phyloP scores from a whole-genome alignment of 2,329 filamentous ascomycete genomes.

The Fusarium drepaniforme region DNA sequence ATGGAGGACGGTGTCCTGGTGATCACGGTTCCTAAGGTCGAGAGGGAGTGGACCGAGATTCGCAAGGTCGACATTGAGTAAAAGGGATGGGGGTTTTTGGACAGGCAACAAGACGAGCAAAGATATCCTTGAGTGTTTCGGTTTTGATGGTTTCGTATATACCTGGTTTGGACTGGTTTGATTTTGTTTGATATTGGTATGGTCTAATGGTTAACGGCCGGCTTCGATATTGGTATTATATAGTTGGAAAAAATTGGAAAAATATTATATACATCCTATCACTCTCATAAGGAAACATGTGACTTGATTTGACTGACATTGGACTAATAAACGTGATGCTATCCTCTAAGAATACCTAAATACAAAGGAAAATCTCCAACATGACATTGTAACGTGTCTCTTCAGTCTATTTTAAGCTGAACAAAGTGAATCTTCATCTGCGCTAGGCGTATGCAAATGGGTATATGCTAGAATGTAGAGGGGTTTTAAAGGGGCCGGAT shows the following conservation, averaged over 20 bases:
- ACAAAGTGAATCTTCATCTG: conserved; percentile 41
- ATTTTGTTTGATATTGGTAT: neutral
- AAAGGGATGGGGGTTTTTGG: neutral
- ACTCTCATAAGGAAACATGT: neutral
- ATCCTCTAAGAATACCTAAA: neutral
- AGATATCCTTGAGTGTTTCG: conserved; percentile 7
- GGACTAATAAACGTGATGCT: conserved; percentile 1
- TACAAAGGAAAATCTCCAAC: neutral
- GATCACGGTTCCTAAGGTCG: conserved; percentile 81
- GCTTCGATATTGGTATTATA: conserved; percentile 1
- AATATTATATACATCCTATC: neutral
- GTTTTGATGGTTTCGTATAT: conserved; percentile 24
- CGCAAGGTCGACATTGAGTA: conserved; percentile 70
- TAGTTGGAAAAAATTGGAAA: conserved; percentile 13
- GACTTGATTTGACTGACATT: neutral
- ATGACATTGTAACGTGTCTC: conserved; percentile 19
- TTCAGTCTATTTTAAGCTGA: conserved; percentile 39
- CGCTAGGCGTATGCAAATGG: conserved; percentile 50
- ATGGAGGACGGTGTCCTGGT: conserved; percentile 83
- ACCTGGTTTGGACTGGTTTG: neutral
- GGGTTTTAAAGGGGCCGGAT: conserved; percentile 23
- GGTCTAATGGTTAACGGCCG: neutral
- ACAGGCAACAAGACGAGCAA: neutral
- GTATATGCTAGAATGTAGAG: conserved; percentile 52
- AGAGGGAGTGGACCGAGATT: conserved; percentile 74